These are phyloP conservation scores for Beauveria rudraprayagi DNA, from an alignment of 2,329 filamentous ascomycete species.

Conservation along the genomic window DNA sequence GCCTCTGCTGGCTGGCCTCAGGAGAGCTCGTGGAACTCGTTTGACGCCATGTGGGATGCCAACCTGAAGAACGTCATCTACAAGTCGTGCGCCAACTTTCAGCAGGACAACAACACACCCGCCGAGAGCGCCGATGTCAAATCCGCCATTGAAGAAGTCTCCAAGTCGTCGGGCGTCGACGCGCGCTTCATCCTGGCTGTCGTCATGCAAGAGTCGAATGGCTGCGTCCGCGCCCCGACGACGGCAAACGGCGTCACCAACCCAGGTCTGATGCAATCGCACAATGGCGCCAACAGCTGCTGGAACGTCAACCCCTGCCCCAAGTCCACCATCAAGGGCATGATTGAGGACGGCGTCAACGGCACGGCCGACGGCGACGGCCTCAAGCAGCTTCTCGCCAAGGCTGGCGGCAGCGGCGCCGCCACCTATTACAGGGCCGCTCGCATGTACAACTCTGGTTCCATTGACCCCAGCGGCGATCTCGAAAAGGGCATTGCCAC, in stretches of 20 bases:
- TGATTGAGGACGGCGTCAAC: conserved; percentile 31
- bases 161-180: conserved; percentile 24
- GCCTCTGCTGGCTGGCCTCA: conserved; percentile 23
- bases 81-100: conserved; percentile 12
- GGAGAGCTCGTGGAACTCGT: conserved; percentile 20
- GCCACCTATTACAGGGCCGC: conserved; percentile 36
- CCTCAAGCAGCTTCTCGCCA: conserved; percentile 28
- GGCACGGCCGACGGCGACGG: conserved; percentile 35
- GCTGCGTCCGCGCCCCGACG: conserved; percentile 33
- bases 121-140: conserved; percentile 19
- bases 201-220: conserved; percentile 36
- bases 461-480: conserved; percentile 25
- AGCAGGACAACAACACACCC: conserved; percentile 15
- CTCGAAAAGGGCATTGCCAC: conserved; percentile 35
- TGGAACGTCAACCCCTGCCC: conserved; percentile 23
- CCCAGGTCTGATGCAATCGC: conserved; percentile 34
- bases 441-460: conserved; percentile 42
- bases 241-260: conserved; percentile 32
- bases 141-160: conserved; percentile 24
- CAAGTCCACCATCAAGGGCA: conserved; percentile 17
- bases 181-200: conserved; percentile 35
- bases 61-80: conserved; percentile 17
- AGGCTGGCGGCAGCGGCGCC: conserved; percentile 22
- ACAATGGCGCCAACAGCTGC: conserved; percentile 28
- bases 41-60: conserved; percentile 18